Percentiles rank a stretch among this genome's conserved stretches.
phyloP scores from a whole-genome alignment of 768 basidiomycete genomes.

The Tubosaeta sp. region DNA sequence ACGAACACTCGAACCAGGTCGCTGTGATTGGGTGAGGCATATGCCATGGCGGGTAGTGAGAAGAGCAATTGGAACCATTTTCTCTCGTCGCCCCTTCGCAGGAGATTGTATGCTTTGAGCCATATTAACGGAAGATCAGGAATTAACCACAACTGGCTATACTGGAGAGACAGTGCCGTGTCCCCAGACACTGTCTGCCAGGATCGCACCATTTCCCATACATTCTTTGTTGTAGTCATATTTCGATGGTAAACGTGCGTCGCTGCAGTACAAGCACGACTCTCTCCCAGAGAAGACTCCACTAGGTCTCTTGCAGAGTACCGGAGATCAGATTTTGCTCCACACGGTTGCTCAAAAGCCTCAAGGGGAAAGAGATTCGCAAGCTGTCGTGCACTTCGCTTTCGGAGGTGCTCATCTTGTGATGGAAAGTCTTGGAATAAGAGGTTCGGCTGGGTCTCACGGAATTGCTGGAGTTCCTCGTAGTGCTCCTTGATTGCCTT shows the following conservation, averaged over 20 bases:
- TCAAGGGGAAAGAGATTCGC: not conserved
- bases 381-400: conserved; percentile 10
- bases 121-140: conserved; percentile 16
- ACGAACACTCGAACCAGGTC: conserved; percentile 27
- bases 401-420: conserved; percentile 2
- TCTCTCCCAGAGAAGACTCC: not conserved
- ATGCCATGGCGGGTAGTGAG: conserved; percentile 28
- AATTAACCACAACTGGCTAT: conserved; percentile 22
- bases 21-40: conserved; percentile 8
- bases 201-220: conserved; percentile 5
- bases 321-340: not conserved
- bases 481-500: conserved; percentile 27
- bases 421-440: conserved; percentile 1
- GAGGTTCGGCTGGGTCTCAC: not conserved
- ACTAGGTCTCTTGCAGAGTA: conserved; percentile 4
- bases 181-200: conserved; percentile 10
- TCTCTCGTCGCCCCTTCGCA: conserved; percentile 7
- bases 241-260: conserved; percentile 1
- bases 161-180: conserved; percentile 38
- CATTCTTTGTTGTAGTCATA: not conserved
- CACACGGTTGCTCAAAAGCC: not conserved
- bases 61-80: conserved; percentile 24
- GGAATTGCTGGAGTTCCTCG: conserved; percentile 9
- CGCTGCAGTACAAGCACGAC: conserved; percentile 8
- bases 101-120: conserved; percentile 25